Percentiles rank a stretch among this genome's conserved stretches.
phyloP scores from a whole-genome alignment of 78 protist species.

The Corallochytrium limacisporum region DNA sequence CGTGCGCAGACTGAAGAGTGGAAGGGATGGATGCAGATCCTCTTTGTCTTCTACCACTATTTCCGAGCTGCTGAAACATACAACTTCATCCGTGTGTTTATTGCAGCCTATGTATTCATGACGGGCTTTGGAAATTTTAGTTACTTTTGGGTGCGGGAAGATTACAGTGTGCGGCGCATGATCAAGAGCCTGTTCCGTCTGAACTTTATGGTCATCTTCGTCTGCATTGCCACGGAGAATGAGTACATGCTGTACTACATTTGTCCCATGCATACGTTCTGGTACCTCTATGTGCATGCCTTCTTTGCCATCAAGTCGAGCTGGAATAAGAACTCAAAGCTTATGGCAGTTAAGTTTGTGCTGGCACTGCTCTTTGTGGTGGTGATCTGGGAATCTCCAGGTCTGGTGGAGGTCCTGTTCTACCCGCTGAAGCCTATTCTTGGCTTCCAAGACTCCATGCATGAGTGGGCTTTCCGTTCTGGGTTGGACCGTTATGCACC shows the following conservation, averaged over 20 bases:
- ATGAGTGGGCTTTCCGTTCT: slow-evolving; percentile 10
- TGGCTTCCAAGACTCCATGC: neutral
- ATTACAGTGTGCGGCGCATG: slow-evolving; percentile 7
- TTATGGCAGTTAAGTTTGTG: neutral
- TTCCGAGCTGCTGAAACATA: slow-evolving; percentile 10
- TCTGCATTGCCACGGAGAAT: slow-evolving; percentile 9
- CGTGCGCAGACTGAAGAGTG: slow-evolving; percentile 61
- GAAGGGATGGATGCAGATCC: slow-evolving; percentile 63
- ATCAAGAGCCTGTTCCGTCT: slow-evolving; percentile 32
- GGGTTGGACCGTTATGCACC: neutral
- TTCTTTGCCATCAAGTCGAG: neutral
- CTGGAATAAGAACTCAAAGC: neutral
- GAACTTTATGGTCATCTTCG: slow-evolving; percentile 26
- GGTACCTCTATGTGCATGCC: neutral
- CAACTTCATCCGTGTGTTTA: slow-evolving; percentile 29
- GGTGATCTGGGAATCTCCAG: neutral
- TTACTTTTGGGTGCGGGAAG: slow-evolving; percentile 9
- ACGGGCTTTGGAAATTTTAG: slow-evolving; percentile 56
- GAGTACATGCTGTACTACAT: slow-evolving; percentile 48
- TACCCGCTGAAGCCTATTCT: neutral
- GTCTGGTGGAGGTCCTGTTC: neutral
- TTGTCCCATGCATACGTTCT: slow-evolving; percentile 43
- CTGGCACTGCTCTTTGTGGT: neutral
- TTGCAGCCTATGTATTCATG: slow-evolving; percentile 59
- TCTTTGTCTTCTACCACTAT: slow-evolving; percentile 53